Percentiles rank a stretch among this genome's conserved stretches.
These are phyloP conservation scores for Nitzschia palea DNA, from an alignment of 108 stramenopile species.

Conservation along the genomic window DNA sequence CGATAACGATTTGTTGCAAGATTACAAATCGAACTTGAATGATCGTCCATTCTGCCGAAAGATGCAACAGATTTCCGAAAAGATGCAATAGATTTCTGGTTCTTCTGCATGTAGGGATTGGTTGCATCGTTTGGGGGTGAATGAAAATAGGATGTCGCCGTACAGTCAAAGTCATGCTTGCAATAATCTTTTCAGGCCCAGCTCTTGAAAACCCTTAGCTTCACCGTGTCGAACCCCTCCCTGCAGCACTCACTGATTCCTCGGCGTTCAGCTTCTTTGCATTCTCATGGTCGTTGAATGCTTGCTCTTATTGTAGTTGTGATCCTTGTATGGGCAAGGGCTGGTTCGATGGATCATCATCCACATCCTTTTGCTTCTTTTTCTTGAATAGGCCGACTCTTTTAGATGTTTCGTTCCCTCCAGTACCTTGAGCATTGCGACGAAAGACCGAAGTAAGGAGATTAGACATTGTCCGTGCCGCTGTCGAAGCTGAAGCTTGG, in stretches of 20 bases:
- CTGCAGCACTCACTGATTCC: neutral
- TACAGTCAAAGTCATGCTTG: neutral
- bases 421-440: neutral
- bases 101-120: no score
- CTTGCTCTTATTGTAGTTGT: no score
- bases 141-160: neutral
- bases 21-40: no score
- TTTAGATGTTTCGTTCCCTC: neutral
- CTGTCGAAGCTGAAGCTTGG: neutral
- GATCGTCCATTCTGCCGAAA: no score
- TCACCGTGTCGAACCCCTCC: neutral
- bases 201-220: neutral
- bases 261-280: no score
- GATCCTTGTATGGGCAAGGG: slow-evolving; percentile 6
- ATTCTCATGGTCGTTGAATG: no score
- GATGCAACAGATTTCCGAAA: no score
- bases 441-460: neutral
- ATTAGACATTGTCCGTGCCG: neutral
- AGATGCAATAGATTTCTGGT: no score
- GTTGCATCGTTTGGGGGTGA: no score
- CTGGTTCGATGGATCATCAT: neutral
- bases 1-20: no score
- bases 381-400: neutral
- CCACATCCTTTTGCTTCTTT: neutral
- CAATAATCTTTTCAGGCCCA: neutral